Conservation (phyloP, 2,329 filamentous ascomycete species). For the Ceratocystis albifundus region DNA sequence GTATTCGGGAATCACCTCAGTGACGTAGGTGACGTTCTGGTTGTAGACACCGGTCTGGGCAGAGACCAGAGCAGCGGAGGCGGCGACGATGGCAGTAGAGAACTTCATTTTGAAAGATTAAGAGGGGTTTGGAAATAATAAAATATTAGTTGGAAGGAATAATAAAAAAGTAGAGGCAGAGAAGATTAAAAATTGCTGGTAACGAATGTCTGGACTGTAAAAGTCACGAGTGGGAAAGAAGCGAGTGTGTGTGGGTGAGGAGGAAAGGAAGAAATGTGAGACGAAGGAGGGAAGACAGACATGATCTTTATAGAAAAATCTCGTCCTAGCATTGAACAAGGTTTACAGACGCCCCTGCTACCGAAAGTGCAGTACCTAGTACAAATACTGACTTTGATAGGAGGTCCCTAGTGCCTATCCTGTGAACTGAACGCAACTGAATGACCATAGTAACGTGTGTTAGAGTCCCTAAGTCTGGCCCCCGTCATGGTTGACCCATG, state of each 20-base stretch:
- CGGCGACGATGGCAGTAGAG: slow-evolving; percentile 42
- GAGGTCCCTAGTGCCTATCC: not conserved
- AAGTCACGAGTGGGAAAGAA: slow-evolving; percentile 20
- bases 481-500: not conserved
- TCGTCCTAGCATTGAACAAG: not conserved
- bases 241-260: slow-evolving; percentile 41
- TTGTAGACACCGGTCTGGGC: slow-evolving; percentile 32
- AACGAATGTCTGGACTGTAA: slow-evolving; percentile 23
- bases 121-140: slow-evolving; percentile 34
- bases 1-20: slow-evolving; percentile 53
- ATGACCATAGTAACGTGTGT: not conserved
- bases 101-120: slow-evolving; percentile 54
- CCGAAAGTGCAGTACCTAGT: slow-evolving; percentile 17
- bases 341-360: slow-evolving; percentile 24
- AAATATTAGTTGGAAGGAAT: slow-evolving; percentile 32
- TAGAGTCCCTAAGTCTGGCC: not conserved
- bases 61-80: slow-evolving; percentile 39
- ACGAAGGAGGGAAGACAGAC: slow-evolving; percentile 31
- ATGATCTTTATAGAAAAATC: slow-evolving; percentile 37
- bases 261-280: slow-evolving; percentile 28
- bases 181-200: slow-evolving; percentile 21
- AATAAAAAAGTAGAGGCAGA: slow-evolving; percentile 31
- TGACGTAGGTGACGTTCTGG: slow-evolving; percentile 46
- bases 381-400: not conserved
- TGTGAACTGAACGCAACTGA: not conserved